Base-by-base conservation (phyloP, 2,329 filamentous ascomycete species). In the Diaporthe sp. region DNA sequence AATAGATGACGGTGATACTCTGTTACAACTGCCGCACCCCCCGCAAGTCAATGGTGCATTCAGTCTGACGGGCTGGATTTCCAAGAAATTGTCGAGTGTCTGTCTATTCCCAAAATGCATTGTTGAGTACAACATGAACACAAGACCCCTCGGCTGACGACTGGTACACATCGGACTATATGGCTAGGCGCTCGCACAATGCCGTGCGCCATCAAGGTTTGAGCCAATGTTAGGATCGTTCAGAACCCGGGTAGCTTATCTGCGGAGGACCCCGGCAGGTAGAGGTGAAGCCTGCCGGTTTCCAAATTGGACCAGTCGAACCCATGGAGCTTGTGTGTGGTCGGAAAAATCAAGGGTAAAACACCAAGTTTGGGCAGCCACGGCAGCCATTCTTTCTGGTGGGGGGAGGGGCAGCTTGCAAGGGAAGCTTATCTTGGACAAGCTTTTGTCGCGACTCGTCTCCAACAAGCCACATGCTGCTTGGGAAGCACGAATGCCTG, bases 1-100 rank as follows among this genome's bases (percentile, higher is more conserved):
- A 55, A 70, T 70, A 70, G 31, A 70, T 70, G 49, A 70, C 65
- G 65, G 47, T 55, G 65, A 70, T 70, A 55, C 49, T 53, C 47
- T 39, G 25, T 25, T 68, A 22, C 47, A 51, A 28, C 20, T 70
- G 65, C 49, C 34, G 49, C 49, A 55, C 12, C 17, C 34, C 47
- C 34, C 28, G 47, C 63, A 53, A 68, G 47, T 60, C 58, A 25
- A 5, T 2, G 34, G 34, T 25, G 34, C 57, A 68, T 25, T 5
- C 63, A 53, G 47, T 34, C 47, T 68, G 65, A 25, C 31, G 12
- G 49, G 49, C 39, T 31, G 15, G 15, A 55, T 8, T 42, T 31
- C n/a, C 25, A 39, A 65, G n/a, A 68, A 20, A 13, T 53, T 31
- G 28, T 70, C 12, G 49, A 53, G 28, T 25, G 25, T 20, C 31